A percentile compares a stretch with the other conserved stretches of the same genome.
Evolutionary conservation across 164 flowering plant genomes (phyloP).

Genomic region (Berberis thunbergii): DNA sequence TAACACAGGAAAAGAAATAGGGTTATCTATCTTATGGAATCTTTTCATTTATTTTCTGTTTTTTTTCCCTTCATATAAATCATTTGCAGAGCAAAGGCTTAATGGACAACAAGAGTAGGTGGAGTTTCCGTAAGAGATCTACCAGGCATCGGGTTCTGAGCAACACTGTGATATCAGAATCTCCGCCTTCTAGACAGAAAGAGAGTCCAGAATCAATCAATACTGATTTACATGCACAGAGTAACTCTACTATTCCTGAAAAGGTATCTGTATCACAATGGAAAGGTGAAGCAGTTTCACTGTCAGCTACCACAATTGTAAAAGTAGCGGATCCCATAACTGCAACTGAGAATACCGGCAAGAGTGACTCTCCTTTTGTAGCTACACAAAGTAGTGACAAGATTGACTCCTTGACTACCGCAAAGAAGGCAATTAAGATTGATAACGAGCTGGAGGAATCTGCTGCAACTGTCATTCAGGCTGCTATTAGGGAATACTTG

Average conservation of each 20-base stretch:
- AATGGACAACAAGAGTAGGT: constrained; percentile 51
- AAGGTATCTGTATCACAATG: constrained; percentile 32
- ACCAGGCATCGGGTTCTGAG: constrained; percentile 72
- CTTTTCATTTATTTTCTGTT: neutral
- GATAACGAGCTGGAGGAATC: constrained; percentile 39
- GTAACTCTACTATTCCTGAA: constrained; percentile 29
- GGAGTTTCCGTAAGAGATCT: constrained; percentile 93
- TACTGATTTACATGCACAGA: constrained; percentile 23
- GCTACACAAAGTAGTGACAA: constrained; percentile 14
- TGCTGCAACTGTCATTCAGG: constrained; percentile 48
- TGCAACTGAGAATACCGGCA: constrained; percentile 10
- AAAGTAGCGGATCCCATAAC: constrained; percentile 21
- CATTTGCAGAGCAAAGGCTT: constrained; percentile 46
- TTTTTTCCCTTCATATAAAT: neutral
- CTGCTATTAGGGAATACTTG: constrained; percentile 65
- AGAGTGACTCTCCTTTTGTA: neutral
- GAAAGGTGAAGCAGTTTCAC: constrained; percentile 36
- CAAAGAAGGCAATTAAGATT: constrained; percentile 16
- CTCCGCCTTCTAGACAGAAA: constrained; percentile 34
- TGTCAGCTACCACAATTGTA: constrained; percentile 14
- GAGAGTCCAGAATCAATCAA: constrained; percentile 39
- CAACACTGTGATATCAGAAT: constrained; percentile 51
- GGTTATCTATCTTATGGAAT: neutral
- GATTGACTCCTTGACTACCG: constrained; percentile 9
- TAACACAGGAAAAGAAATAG: neutral